phyloP scores from a whole-genome alignment of 306 rosid genomes.

The Medicago arabica region DNA sequence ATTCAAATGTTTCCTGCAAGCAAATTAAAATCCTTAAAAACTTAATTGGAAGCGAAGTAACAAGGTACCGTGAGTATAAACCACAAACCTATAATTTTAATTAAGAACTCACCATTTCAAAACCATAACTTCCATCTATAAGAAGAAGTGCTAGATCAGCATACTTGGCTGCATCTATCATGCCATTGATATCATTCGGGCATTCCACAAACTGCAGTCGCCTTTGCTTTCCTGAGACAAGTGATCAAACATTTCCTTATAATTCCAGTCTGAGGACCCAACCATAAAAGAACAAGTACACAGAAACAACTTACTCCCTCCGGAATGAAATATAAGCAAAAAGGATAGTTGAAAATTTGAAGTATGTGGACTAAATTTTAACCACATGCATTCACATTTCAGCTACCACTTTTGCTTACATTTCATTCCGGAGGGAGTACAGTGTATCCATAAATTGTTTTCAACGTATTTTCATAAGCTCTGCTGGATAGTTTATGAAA shows the following conservation, averaged over 20 bases:
- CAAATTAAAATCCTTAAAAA: constrained; percentile 7
- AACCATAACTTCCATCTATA: constrained; percentile 92
- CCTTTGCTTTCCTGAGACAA: constrained; percentile 83
- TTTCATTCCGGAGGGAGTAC: background rate
- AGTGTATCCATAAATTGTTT: background rate
- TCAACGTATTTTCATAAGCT: background rate
- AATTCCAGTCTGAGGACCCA: background rate
- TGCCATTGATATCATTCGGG: constrained; percentile 89
- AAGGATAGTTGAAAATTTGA: no score
- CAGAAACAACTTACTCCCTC: background rate
- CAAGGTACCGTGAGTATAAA: background rate
- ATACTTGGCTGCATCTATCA: constrained; percentile 94
- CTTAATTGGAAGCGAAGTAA: background rate
- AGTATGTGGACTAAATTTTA: no score
- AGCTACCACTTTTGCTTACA: no score
- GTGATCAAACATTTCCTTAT: constrained; percentile 33
- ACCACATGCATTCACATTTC: no score
- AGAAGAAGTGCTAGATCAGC: constrained; percentile 95
- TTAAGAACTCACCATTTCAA: constrained; percentile 81
- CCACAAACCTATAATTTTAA: background rate
- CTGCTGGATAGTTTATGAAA: background rate
- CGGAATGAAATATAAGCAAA: no score
- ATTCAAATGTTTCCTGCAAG: constrained; percentile 94
- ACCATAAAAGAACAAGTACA: background rate
- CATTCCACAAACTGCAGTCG: constrained; percentile 93